phyloP scores from a whole-genome alignment of 169 alveolate genomes.

The Cryptosporidium canis region DNA sequence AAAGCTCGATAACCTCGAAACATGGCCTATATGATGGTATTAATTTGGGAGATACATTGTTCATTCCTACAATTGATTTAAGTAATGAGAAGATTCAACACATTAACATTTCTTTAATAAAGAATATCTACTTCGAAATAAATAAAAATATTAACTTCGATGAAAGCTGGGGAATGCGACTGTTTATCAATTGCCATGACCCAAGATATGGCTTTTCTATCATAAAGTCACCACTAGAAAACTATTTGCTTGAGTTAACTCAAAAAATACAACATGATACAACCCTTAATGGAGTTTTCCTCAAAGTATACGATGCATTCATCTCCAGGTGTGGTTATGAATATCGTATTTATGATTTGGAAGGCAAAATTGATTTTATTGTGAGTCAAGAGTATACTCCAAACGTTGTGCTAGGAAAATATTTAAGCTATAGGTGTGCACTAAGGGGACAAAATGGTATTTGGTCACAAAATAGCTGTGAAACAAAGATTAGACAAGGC shows the following conservation, averaged over 20 bases:
- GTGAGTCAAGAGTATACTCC: constrained; percentile 49
- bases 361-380: not conserved
- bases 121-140: constrained; percentile 26
- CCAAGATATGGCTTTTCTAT: constrained; percentile 14
- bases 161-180: not conserved
- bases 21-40: not conserved
- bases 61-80: constrained; percentile 10
- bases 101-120: not conserved
- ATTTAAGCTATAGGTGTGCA: constrained; percentile 28
- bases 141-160: not conserved
- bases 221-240: constrained; percentile 13
- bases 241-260: constrained; percentile 15
- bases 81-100: not conserved
- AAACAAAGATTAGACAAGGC: not conserved
- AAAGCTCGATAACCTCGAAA: not conserved
- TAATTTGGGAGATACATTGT: not conserved
- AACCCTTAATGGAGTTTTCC: not conserved
- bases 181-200: constrained; percentile 27
- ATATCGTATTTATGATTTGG: constrained; percentile 1
- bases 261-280: not conserved
- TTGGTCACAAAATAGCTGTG: constrained; percentile 23
- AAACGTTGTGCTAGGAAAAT: constrained; percentile 9
- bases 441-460: not conserved
- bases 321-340: constrained; percentile 61
- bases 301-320: not conserved